Evolutionary conservation across 2,329 filamentous ascomycete species (phyloP).

Genomic region (Niveomyces coronatus): DNA sequence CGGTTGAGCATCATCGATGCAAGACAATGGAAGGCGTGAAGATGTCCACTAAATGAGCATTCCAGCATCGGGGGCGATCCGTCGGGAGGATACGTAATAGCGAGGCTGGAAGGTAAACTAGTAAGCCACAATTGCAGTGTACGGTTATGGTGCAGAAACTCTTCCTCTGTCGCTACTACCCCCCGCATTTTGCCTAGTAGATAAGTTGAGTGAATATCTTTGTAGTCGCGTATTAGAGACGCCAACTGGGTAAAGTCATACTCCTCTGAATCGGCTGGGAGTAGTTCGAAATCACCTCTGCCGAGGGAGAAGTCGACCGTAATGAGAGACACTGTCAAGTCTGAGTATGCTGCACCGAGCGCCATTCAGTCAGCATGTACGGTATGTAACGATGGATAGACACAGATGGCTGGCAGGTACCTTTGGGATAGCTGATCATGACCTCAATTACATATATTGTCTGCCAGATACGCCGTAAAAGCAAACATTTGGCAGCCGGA

Average conservation of each 20-base stretch:
- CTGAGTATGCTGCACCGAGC: not conserved
- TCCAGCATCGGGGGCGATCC: not conserved
- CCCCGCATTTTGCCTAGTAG: not conserved
- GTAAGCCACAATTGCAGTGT: not conserved
- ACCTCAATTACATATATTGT: conserved; percentile 4
- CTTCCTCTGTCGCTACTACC: not conserved
- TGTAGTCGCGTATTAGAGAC: not conserved
- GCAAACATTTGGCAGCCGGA: not conserved
- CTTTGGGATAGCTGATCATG: conserved; percentile 5
- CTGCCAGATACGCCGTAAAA: conserved; percentile 1
- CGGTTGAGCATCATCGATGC: conserved; percentile 2
- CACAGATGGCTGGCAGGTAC: no score
- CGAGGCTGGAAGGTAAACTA: not conserved
- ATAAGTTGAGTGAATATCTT: conserved; percentile 3
- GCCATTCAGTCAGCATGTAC: not conserved
- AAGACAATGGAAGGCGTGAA: not conserved
- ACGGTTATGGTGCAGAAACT: conserved; percentile 2
- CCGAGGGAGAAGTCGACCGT: conserved; percentile 1
- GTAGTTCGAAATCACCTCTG: not conserved
- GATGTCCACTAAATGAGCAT: not conserved
- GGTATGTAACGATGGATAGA: no score
- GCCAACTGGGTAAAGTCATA: conserved; percentile 1
- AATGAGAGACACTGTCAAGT: not conserved
- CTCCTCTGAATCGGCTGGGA: not conserved
- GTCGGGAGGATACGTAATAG: not conserved